Conservation (phyloP, 768 basidiomycete species). For the Nidula microcarpa region DNA sequence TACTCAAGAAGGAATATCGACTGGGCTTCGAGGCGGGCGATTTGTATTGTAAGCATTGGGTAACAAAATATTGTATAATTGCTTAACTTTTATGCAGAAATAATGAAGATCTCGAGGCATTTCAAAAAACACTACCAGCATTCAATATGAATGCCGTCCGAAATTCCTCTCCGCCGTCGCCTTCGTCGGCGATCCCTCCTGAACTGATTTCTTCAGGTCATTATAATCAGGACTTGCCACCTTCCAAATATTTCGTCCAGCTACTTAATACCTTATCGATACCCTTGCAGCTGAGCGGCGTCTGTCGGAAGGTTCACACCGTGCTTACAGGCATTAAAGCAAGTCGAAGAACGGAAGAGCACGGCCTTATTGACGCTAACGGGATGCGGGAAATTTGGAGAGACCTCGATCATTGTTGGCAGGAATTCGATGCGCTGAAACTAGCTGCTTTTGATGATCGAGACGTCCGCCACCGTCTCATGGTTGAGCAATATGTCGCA, state of each 20-base stretch:
- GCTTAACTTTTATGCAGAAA: slow-evolving; percentile 35
- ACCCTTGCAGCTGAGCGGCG: slow-evolving; percentile 70
- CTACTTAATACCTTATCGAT: slow-evolving; percentile 61
- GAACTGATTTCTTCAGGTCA: neutral
- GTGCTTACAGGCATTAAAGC: slow-evolving; percentile 80
- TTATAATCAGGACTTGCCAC: too few relatives aligned
- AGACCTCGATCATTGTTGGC: slow-evolving; percentile 77
- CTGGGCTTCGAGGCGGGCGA: slow-evolving; percentile 81
- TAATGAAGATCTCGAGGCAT: slow-evolving; percentile 72
- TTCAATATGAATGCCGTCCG: slow-evolving; percentile 22
- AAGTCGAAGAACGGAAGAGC: slow-evolving; percentile 47
- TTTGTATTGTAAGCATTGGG: slow-evolving; percentile 61
- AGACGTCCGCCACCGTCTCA: slow-evolving; percentile 20
- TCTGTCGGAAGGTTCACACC: slow-evolving; percentile 75
- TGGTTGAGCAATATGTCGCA: slow-evolving; percentile 64
- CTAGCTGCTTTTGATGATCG: slow-evolving; percentile 28
- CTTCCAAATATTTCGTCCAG: slow-evolving; percentile 42
- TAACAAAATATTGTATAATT: neutral
- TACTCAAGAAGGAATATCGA: slow-evolving; percentile 79
- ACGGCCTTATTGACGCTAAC: slow-evolving; percentile 55
- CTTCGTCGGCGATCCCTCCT: slow-evolving; percentile 23
- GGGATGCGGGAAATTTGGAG: slow-evolving; percentile 82
- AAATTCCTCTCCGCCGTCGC: slow-evolving; percentile 29
- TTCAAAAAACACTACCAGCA: slow-evolving; percentile 61
- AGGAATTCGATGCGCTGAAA: slow-evolving; percentile 71